phyloP scores from a whole-genome alignment of 495 filamentous ascomycete genomes.

The Massariosphaeria phaeospora region DNA sequence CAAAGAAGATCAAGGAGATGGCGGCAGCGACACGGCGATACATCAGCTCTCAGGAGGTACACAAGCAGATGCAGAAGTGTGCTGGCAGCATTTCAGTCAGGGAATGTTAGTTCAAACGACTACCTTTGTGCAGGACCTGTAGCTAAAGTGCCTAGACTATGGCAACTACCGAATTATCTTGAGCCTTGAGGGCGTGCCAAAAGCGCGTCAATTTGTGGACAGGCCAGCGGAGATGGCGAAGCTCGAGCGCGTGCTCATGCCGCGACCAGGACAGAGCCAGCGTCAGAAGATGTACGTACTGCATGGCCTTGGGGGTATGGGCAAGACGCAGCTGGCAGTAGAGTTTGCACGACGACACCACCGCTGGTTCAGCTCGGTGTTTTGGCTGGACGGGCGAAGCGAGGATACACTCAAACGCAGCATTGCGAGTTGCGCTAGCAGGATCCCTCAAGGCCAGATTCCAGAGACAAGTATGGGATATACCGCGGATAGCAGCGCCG shows the following conservation, averaged over 20 bases:
- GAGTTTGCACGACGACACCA: constrained; percentile 27
- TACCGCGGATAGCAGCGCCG: neutral
- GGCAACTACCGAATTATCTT: constrained; percentile 25
- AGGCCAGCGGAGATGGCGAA: constrained; percentile 28
- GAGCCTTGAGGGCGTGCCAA: constrained; percentile 32
- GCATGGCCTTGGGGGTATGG: constrained; percentile 26
- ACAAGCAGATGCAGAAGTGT: constrained; percentile 16
- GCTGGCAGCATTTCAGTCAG: constrained; percentile 18
- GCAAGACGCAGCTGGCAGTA: constrained; percentile 28
- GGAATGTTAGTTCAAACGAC: constrained; percentile 22
- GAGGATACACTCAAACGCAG: constrained; percentile 25
- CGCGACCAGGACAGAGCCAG: constrained; percentile 2
- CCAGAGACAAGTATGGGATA: constrained; percentile 4
- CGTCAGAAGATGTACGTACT: constrained; percentile 23
- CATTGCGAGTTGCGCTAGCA: constrained; percentile 18
- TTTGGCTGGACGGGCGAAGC: constrained; percentile 29
- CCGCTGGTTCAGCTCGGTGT: constrained; percentile 23
- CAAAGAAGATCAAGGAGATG: constrained; percentile 2
- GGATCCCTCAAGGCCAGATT: constrained; percentile 14
- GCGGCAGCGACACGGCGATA: constrained; percentile 11
- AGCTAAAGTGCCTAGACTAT: constrained; percentile 14
- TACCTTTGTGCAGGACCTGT: neutral
- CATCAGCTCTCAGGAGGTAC: constrained; percentile 3
- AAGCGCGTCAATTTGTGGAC: constrained; percentile 29
- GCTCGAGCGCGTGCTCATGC: constrained; percentile 29